Evolutionary conservation across 2,329 filamentous ascomycete species (phyloP).

Genomic region (Blumeria graminis): DNA sequence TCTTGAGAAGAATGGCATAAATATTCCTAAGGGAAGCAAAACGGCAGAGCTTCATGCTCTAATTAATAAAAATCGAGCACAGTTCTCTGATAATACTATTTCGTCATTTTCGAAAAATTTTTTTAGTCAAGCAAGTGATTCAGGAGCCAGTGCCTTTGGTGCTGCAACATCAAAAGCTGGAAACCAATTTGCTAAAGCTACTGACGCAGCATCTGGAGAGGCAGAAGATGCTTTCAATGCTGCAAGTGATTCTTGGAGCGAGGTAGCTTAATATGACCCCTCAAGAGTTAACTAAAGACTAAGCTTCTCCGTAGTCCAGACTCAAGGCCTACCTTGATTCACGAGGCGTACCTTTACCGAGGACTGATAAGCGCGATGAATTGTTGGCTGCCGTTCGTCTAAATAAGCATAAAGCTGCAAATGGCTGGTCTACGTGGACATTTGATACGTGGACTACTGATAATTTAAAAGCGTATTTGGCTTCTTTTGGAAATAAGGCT

Average conservation of each 20-base stretch:
- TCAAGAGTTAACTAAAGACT: conserved; percentile 38
- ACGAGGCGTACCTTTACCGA: conserved; percentile 51
- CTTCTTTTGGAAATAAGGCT: conserved; percentile 25
- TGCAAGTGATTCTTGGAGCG: conserved; percentile 40
- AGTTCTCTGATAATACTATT: conserved; percentile 39
- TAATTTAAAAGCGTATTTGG: conserved; percentile 37
- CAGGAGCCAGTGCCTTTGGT: conserved; percentile 37
- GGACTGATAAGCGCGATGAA: conserved; percentile 45
- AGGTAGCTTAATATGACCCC: conserved; percentile 19
- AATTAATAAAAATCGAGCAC: conserved; percentile 63
- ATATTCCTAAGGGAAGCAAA: conserved; percentile 78
- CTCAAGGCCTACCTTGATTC: conserved; percentile 59
- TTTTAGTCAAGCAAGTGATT: conserved; percentile 42
- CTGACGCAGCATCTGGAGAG: conserved; percentile 38
- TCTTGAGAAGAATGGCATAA: conserved; percentile 70
- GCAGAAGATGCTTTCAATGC: conserved; percentile 41
- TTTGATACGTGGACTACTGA: conserved; percentile 56
- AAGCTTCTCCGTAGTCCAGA: conserved; percentile 32
- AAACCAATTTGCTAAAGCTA: conserved; percentile 55
- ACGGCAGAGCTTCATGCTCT: conserved; percentile 68
- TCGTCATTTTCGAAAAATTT: conserved; percentile 37
- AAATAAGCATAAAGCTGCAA: conserved; percentile 43
- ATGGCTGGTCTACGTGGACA: conserved; percentile 48
- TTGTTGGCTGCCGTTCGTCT: conserved; percentile 52
- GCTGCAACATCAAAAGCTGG: conserved; percentile 52